phyloP scores from a whole-genome alignment of 495 filamentous ascomycete genomes.

The Penicillium nucicola region DNA sequence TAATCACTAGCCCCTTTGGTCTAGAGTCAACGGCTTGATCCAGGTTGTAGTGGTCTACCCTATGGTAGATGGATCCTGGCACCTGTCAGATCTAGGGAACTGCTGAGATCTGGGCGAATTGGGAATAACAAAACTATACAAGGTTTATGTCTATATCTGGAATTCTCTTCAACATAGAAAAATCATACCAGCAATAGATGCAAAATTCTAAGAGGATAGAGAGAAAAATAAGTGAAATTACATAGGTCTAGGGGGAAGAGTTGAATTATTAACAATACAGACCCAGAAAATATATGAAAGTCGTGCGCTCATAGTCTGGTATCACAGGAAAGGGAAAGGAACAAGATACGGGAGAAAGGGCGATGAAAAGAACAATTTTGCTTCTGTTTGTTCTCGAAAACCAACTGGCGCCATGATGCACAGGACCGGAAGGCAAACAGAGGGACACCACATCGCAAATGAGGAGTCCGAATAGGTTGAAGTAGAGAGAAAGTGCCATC shows the following conservation, averaged over 20 bases:
- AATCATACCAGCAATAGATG: no score
- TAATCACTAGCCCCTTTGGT: background rate
- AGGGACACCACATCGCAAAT: conserved; percentile 11
- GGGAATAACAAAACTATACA: background rate
- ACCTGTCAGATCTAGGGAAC: background rate
- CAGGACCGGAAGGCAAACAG: conserved; percentile 13
- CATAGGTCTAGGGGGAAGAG: conserved; percentile 9
- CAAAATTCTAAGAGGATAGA: no score
- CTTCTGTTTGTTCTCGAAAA: conserved; percentile 1
- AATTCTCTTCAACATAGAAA: no score
- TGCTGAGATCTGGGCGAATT: background rate
- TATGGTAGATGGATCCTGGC: no score
- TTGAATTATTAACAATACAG: conserved; percentile 33
- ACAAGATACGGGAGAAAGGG: background rate
- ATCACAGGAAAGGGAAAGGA: conserved; percentile 25
- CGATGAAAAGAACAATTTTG: background rate
- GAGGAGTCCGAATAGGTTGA: conserved; percentile 9
- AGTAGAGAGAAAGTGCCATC: conserved; percentile 10
- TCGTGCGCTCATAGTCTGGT: conserved; percentile 39
- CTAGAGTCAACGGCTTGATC: background rate
- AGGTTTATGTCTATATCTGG: background rate
- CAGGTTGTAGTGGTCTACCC: no score
- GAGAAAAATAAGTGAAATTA: conserved; percentile 5
- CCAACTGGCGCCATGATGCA: conserved; percentile 29
- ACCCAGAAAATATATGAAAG: conserved; percentile 27